Evolutionary conservation across 1,139 yeast species (phyloP), one percentile per base, ranked within the genome.

Genomic region (Blastobotrys proliferans): DNA sequence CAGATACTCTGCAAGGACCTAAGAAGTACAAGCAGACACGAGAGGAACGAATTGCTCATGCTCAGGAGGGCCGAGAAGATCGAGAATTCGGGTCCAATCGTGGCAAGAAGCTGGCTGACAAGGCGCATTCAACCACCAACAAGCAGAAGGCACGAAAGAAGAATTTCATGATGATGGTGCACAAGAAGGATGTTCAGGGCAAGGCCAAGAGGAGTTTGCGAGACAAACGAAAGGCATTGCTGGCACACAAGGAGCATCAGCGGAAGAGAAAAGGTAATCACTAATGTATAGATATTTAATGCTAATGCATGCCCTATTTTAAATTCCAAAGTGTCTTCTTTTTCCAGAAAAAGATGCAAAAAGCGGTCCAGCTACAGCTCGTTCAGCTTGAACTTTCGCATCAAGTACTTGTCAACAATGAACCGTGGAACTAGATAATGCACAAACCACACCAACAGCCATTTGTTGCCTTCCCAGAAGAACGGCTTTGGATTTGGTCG

Each of bases 151-250:
- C 90, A 17, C 77, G 97, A 64, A 87, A 87, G 88, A 92, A 92
- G 95, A 94, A 92, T 69, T 92, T 88, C 63, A 92, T 94, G 62
- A 92, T 92, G 99, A 85, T 85, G 90, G 84, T 92, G 56, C 99
- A 92, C 68, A 92, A 92, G 71, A 78, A 79, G 57, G 81, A 86
- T 41, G 97, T 92, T 35, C 95, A 85, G 67, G 97, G 98, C 50
- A 92, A 92, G 66, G 92, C 83, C 51, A 85, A 83, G 68, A 73
- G 84, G 73, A 85, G 96, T 45, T 72, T 92, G 58, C 76, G 95
- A 56, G 97, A 92, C 66, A 81, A 88, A 65, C 97, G 88, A 65
- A 84, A 80, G 66, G 81, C 83, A 14, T 70, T 92, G 54, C 72
- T 82, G 51, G 95, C 95, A 2, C 98, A 92, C 60, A 77, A 87